Evolutionary conservation across 495 filamentous ascomycete species (phyloP).

Genomic region (Penicillium simplicissimum): DNA sequence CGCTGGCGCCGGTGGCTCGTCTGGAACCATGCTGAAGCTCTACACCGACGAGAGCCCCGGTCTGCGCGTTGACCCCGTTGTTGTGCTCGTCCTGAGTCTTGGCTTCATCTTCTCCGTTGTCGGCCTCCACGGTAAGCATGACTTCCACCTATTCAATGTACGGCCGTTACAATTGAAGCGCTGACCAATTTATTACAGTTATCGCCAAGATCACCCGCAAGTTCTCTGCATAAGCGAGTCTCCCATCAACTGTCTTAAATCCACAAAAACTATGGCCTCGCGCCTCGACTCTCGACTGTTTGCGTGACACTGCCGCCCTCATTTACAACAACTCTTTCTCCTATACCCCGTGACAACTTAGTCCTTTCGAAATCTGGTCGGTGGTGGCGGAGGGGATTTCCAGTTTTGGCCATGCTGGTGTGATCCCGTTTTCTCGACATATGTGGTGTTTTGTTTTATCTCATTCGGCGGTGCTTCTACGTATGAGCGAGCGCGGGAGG

Average conservation of each 20-base stretch:
- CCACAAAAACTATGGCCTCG: slow-evolving; percentile 2
- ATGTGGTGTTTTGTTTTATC: slow-evolving; percentile 27
- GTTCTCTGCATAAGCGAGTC: slow-evolving; percentile 62
- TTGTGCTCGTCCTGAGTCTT: slow-evolving; percentile 89
- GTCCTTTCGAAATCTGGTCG: slow-evolving; percentile 18
- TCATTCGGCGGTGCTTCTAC: slow-evolving; percentile 17
- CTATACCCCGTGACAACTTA: slow-evolving; percentile 32
- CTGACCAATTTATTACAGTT: slow-evolving; percentile 55
- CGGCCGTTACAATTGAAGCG: slow-evolving; percentile 6
- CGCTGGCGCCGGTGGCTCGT: slow-evolving; percentile 92
- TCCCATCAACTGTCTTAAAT: slow-evolving; percentile 3
- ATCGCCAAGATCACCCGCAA: slow-evolving; percentile 94
- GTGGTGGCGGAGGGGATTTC: slow-evolving; percentile 16
- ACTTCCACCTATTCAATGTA: not conserved
- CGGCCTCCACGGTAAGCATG: slow-evolving; percentile 81
- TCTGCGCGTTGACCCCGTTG: slow-evolving; percentile 94
- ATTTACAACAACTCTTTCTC: slow-evolving; percentile 22
- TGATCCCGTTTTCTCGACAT: slow-evolving; percentile 29
- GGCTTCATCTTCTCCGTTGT: slow-evolving; percentile 99
- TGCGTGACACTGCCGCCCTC: slow-evolving; percentile 1
- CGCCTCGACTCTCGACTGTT: slow-evolving; percentile 7
- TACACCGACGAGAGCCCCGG: slow-evolving; percentile 98
- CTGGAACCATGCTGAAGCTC: slow-evolving; percentile 98
- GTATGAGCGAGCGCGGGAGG: slow-evolving; percentile 24
- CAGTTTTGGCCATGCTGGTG: slow-evolving; percentile 20